These are phyloP conservation scores for Piedraia hortae DNA, from an alignment of 2,329 filamentous ascomycete genomes.

Conservation along the genomic window DNA sequence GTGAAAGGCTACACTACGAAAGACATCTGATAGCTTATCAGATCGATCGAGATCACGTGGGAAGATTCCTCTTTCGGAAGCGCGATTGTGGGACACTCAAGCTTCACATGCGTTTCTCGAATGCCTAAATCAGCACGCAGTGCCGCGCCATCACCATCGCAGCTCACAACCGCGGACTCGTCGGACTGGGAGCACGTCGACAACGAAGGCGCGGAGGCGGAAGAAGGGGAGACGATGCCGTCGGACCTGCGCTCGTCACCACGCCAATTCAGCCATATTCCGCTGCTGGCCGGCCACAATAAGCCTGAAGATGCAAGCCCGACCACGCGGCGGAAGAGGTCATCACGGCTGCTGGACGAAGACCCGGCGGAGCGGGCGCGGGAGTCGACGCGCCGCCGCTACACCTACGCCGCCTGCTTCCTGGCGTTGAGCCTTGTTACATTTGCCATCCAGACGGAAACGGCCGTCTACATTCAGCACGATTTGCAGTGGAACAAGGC, in stretches of 20 bases:
- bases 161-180: too few relatives aligned
- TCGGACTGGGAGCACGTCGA: too few relatives aligned
- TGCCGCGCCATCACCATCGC: too few relatives aligned
- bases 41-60: too few relatives aligned
- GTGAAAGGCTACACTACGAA: too few relatives aligned
- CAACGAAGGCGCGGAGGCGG: constrained; percentile 15
- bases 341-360: constrained; percentile 37
- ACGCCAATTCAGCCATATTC: constrained; percentile 15
- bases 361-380: constrained; percentile 38
- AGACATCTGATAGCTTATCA: too few relatives aligned
- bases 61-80: too few relatives aligned
- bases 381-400: constrained; percentile 47
- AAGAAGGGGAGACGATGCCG: constrained; percentile 17
- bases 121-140: too few relatives aligned
- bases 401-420: constrained; percentile 67
- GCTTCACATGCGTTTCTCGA: too few relatives aligned
- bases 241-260: constrained; percentile 19
- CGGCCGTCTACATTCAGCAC: constrained; percentile 81
- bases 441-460: constrained; percentile 87
- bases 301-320: constrained; percentile 14
- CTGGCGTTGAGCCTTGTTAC: constrained; percentile 56
- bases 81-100: too few relatives aligned
- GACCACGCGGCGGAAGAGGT: constrained; percentile 25
- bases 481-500: constrained; percentile 86
- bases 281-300: constrained; percentile 23